These are phyloP conservation scores for Wickerhamomyces rabaulensis DNA, from an alignment of 805 yeast species.

Conservation along the genomic window DNA sequence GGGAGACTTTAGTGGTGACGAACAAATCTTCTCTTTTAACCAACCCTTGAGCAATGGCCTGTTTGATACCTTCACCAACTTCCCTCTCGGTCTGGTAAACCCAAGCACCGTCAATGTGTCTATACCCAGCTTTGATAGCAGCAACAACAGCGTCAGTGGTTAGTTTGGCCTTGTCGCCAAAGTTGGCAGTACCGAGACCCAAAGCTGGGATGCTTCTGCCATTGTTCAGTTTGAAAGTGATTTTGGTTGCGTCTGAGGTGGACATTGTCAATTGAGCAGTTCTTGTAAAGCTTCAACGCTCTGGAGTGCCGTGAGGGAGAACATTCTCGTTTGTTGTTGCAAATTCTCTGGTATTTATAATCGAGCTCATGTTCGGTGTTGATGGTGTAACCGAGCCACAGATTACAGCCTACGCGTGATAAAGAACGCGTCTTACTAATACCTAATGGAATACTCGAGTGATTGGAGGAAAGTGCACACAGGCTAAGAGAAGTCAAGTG, in stretches of 20 bases:
- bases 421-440: too few relatives aligned
- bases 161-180: conserved; percentile 38
- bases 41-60: conserved; percentile 22
- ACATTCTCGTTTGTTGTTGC: too few relatives aligned
- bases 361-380: too few relatives aligned
- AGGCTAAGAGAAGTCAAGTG: too few relatives aligned
- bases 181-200: conserved; percentile 63
- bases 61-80: conserved; percentile 44
- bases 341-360: too few relatives aligned
- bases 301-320: too few relatives aligned
- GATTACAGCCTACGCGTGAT: too few relatives aligned
- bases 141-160: conserved; percentile 48
- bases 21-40: conserved; percentile 41
- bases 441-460: too few relatives aligned
- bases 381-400: too few relatives aligned
- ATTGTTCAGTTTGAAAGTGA: conserved; percentile 42
- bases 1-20: conserved; percentile 49
- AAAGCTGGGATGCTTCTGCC: conserved; percentile 58
- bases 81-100: conserved; percentile 53
- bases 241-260: conserved; percentile 25
- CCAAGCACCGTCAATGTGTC: conserved; percentile 64
- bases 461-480: too few relatives aligned
- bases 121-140: conserved; percentile 45
- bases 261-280: background rate
- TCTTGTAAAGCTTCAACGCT: too few relatives aligned